These are phyloP conservation scores for Fusarium odoratissimum DNA, from an alignment of 2,329 filamentous ascomycete genomes.

Conservation along the genomic window DNA sequence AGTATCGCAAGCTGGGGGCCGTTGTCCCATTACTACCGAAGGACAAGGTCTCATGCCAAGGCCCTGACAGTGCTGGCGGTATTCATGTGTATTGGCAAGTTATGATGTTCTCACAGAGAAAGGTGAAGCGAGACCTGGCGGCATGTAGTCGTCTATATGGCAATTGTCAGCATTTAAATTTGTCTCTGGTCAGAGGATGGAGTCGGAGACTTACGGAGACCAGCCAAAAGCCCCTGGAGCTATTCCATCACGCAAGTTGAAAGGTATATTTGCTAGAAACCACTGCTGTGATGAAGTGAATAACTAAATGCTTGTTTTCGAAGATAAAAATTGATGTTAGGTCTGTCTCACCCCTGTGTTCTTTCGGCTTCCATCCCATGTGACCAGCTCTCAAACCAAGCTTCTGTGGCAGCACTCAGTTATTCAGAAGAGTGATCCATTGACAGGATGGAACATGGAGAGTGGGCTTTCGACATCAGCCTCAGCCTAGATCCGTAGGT, in stretches of 20 bases:
- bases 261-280: slow-evolving; percentile 5
- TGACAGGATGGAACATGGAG: background rate
- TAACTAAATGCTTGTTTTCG: background rate
- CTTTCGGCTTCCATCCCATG: background rate
- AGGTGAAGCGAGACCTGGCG: background rate
- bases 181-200: background rate
- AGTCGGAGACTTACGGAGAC: background rate
- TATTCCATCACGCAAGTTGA: background rate
- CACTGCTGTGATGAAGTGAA: background rate
- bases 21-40: rapidly evolving
- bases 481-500: background rate
- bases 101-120: background rate
- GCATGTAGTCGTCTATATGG: background rate
- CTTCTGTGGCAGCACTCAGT: background rate
- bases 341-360: too few relatives aligned
- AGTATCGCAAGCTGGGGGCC: background rate
- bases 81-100: background rate
- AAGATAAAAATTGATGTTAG: background rate
- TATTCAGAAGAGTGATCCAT: background rate
- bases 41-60: too few relatives aligned
- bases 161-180: rapidly evolving
- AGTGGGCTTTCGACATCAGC: too few relatives aligned
- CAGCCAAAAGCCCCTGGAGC: too few relatives aligned
- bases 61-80: background rate
- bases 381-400: rapidly evolving